phyloP scores from a whole-genome alignment of 163 green algal species.

The Chlorella variabilis region DNA sequence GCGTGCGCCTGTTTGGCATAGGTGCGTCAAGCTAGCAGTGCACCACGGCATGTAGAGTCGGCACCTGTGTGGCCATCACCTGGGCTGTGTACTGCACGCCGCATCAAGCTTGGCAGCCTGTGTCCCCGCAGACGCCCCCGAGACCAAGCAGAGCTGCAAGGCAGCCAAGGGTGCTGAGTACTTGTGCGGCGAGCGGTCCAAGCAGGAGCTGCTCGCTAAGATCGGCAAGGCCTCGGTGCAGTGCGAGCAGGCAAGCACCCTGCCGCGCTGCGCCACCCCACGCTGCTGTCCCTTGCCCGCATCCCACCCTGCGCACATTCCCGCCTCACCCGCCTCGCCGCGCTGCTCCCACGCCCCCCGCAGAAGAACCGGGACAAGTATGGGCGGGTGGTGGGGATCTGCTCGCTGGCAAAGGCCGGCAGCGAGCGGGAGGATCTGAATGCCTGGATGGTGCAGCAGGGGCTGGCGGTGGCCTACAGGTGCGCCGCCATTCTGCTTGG shows the following conservation, averaged over 20 bases:
- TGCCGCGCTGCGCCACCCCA: no score
- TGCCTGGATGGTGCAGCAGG: conserved; percentile 71
- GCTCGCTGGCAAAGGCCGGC: conserved; percentile 21
- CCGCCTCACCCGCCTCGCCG: background rate
- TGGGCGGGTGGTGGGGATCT: conserved; percentile 69
- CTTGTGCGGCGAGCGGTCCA: conserved; percentile 58
- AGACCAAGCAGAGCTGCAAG: conserved; percentile 71
- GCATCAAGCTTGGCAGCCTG: no score
- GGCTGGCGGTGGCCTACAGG: conserved; percentile 79
- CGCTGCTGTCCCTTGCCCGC: background rate
- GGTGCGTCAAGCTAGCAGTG: background rate
- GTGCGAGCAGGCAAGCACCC: conserved; percentile 55
- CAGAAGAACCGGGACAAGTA: conserved; percentile 73
- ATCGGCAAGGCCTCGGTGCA: conserved; percentile 58
- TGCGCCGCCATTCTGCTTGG: conserved; percentile 7
- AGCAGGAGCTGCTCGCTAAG: conserved; percentile 55
- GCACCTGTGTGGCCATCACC: no score
- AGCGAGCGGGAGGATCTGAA: conserved; percentile 58
- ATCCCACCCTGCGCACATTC: background rate
- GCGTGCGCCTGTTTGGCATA: conserved; percentile 64
- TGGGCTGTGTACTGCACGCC: no score
- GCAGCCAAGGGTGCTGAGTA: conserved; percentile 48
- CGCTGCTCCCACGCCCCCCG: background rate
- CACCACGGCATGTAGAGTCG: no score
- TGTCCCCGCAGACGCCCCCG: conserved; percentile 59